phyloP scores from a whole-genome alignment of 2,329 filamentous ascomycete genomes.

The Arachnomyces sp. region DNA sequence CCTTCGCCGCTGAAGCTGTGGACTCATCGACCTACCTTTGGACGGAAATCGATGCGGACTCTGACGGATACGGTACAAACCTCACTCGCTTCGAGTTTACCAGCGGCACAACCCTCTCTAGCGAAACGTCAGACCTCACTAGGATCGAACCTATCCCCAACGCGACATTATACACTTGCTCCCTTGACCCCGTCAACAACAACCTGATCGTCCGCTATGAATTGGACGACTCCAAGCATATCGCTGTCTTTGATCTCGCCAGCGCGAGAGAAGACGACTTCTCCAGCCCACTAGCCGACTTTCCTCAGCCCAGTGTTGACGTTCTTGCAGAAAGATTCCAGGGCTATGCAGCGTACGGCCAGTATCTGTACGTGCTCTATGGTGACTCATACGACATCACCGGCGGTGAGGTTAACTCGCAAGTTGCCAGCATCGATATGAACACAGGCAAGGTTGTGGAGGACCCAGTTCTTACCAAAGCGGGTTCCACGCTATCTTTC shows the following conservation, averaged over 20 bases:
- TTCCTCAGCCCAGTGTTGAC: constrained; percentile 10
- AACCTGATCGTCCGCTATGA: constrained; percentile 14
- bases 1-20: constrained; percentile 13
- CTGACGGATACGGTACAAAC: constrained; percentile 16
- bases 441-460: constrained; percentile 16
- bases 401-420: constrained; percentile 12
- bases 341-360: constrained; percentile 13
- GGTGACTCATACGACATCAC: constrained; percentile 13
- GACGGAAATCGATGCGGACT: constrained; percentile 16
- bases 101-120: constrained; percentile 11
- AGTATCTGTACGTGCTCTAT: constrained; percentile 14
- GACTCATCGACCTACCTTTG: constrained; percentile 16
- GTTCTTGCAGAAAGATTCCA: constrained; percentile 11
- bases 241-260: constrained; percentile 13
- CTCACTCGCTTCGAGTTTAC: constrained; percentile 17
- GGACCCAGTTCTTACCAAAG: constrained; percentile 15
- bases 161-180: constrained; percentile 13
- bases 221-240: constrained; percentile 11
- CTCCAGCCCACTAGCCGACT: constrained; percentile 10
- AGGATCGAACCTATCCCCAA: constrained; percentile 10
- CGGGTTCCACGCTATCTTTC: constrained; percentile 14
- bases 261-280: constrained; percentile 14
- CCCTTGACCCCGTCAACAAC: constrained; percentile 15
- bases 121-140: not conserved
- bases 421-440: constrained; percentile 14